Conservation (phyloP, 2,329 filamentous ascomycete genomes). For the Monascus ruber region DNA sequence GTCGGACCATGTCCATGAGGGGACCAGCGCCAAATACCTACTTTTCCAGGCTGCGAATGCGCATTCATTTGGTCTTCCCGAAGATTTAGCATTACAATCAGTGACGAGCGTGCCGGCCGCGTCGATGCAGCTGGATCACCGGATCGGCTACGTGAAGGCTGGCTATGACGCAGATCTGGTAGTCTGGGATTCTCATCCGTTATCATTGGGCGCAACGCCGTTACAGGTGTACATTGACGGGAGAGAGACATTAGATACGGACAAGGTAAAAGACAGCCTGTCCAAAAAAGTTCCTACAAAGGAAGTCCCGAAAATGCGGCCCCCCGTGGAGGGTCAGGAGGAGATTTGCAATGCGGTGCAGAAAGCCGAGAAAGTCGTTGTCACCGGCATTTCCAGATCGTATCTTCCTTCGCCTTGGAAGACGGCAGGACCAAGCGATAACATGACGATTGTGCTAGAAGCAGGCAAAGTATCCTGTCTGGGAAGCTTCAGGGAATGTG, state of each 20-base stretch:
- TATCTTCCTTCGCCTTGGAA: too few relatives aligned
- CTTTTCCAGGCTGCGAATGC: slow-evolving; percentile 41
- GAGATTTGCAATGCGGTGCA: too few relatives aligned
- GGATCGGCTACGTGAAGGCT: slow-evolving; percentile 50
- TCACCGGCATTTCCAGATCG: too few relatives aligned
- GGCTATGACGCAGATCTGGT: slow-evolving; percentile 52
- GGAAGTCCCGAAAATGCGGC: too few relatives aligned
- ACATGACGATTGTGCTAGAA: too few relatives aligned
- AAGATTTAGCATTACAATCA: slow-evolving; percentile 47
- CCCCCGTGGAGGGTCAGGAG: too few relatives aligned
- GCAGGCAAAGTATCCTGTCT: too few relatives aligned
- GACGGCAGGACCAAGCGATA: too few relatives aligned
- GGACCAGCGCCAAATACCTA: slow-evolving; percentile 33
- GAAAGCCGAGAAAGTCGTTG: too few relatives aligned
- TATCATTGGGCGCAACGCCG: slow-evolving; percentile 48
- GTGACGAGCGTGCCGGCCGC: slow-evolving; percentile 51
- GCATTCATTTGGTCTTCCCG: slow-evolving; percentile 48
- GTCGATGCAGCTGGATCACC: slow-evolving; percentile 45
- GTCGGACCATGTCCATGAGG: slow-evolving; percentile 34
- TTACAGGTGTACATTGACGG: slow-evolving; percentile 56
- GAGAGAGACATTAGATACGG: slow-evolving; percentile 29
- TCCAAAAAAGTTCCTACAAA: not conserved
- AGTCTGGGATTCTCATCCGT: slow-evolving; percentile 52
- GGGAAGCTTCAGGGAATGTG: too few relatives aligned
- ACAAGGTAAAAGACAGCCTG: slow-evolving; percentile 12